Conservation (phyloP, 2,329 filamentous ascomycete genomes). For the Harringtonia lauricola region DNA sequence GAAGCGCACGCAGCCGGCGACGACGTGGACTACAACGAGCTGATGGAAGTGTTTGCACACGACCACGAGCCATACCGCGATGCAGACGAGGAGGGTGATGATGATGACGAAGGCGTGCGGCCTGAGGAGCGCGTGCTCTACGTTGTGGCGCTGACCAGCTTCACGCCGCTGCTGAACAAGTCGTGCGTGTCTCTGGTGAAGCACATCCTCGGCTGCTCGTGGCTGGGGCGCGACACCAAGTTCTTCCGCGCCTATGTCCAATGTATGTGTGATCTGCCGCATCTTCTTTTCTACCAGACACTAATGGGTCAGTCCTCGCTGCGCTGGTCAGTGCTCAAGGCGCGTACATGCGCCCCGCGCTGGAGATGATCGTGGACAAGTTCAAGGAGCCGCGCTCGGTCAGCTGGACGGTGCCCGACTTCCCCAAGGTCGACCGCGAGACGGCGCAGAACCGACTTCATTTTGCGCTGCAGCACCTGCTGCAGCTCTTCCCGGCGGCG, state of each 20-base stretch:
- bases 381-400: conserved; percentile 46
- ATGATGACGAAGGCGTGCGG: conserved; percentile 35
- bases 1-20: conserved; percentile 45
- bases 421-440: conserved; percentile 49
- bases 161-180: conserved; percentile 47
- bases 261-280: conserved; percentile 4
- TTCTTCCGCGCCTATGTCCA: conserved; percentile 52
- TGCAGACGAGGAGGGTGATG: conserved; percentile 33
- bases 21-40: conserved; percentile 1
- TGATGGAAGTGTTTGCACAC: conserved; percentile 32
- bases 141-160: conserved; percentile 51
- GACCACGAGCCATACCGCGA: conserved; percentile 29
- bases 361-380: conserved; percentile 62
- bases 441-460: conserved; percentile 67
- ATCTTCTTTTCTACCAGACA: not conserved
- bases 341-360: conserved; percentile 37
- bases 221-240: conserved; percentile 52
- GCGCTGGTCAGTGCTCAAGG: conserved; percentile 75
- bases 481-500: conserved; percentile 73
- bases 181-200: conserved; percentile 48
- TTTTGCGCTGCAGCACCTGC: conserved; percentile 60
- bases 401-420: conserved; percentile 35
- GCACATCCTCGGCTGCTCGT: conserved; percentile 48
- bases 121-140: conserved; percentile 49
- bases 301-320: conserved; percentile 45